Percentiles rank a stretch among this genome's conserved stretches.
Evolutionary conservation across 768 basidiomycete genomes (phyloP).

Genomic region (Mycena vulgaris): DNA sequence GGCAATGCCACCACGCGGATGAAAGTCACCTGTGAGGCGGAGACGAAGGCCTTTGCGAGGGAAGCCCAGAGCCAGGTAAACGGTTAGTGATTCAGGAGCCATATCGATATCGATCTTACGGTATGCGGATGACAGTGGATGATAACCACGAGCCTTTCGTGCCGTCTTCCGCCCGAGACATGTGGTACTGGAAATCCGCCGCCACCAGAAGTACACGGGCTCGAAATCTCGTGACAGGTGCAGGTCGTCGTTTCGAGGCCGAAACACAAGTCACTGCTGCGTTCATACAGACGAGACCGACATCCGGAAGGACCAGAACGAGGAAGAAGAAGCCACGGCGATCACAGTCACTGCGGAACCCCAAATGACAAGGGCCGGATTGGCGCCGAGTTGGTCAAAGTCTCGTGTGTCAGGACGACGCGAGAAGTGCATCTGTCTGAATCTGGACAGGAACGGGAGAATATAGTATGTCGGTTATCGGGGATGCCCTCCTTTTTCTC

Average conservation of each 20-base stretch:
- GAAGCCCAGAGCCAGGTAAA: not conserved
- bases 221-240: not conserved
- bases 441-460: too few species aligned
- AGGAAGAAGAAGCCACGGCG: too few species aligned
- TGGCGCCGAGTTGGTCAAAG: too few species aligned
- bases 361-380: too few species aligned
- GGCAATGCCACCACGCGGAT: too few species aligned
- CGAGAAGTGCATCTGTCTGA: too few species aligned
- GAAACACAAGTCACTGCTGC: not conserved
- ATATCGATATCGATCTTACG: constrained; percentile 4
- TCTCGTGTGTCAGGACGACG: too few species aligned
- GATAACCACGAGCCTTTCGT: not conserved
- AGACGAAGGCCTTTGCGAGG: too few species aligned
- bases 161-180: not conserved
- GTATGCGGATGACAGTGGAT: not conserved
- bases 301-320: too few species aligned
- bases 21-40: not conserved
- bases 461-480: too few species aligned
- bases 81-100: not conserved
- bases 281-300: not conserved
- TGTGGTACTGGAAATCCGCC: not conserved
- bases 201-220: not conserved
- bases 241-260: constrained; percentile 1
- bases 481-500: too few species aligned
- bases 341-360: too few species aligned